Evolutionary conservation across 805 yeast species (phyloP).

Genomic region (Schwanniomyces sp.): DNA sequence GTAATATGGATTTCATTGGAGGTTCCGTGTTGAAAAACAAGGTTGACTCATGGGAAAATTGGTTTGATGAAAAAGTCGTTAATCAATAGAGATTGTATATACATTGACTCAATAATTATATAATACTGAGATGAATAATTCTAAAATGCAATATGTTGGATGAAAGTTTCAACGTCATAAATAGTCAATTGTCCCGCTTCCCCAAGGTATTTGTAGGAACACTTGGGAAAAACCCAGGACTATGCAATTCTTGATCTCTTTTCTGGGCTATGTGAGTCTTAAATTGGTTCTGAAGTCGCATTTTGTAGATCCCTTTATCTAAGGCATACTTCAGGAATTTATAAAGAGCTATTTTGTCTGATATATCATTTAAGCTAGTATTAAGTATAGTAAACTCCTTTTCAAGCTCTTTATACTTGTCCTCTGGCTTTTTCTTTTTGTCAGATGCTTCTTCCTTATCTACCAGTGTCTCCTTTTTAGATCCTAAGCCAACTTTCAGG

Average conservation of each 20-base stretch:
- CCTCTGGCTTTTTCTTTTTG: slow-evolving; percentile 15
- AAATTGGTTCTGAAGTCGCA: slow-evolving; percentile 34
- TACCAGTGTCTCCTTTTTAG: slow-evolving; percentile 5
- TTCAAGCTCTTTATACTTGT: slow-evolving; percentile 14
- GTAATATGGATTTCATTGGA: slow-evolving; percentile 64
- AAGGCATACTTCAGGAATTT: slow-evolving; percentile 39
- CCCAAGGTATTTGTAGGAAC: slow-evolving; percentile 14
- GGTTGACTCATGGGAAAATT: slow-evolving; percentile 62
- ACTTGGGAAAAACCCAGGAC: slow-evolving; percentile 43
- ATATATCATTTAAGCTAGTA: slow-evolving; percentile 16
- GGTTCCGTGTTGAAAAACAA: slow-evolving; percentile 70
- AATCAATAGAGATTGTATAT: slow-evolving; percentile 26
- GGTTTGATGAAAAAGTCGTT: slow-evolving; percentile 77
- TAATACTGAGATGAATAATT: not conserved
- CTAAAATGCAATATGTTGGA: not conserved
- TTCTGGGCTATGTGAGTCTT: slow-evolving; percentile 32
- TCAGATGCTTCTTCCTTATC: slow-evolving; percentile 20
- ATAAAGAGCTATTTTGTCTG: slow-evolving; percentile 22
- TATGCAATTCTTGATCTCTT: slow-evolving; percentile 27
- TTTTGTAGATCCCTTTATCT: slow-evolving; percentile 40
- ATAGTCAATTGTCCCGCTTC: not conserved
- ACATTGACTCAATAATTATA: not conserved
- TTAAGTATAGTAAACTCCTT: slow-evolving; percentile 16
- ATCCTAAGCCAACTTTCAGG: slow-evolving; percentile 12
- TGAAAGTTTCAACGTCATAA: not conserved